Base-by-base conservation (phyloP, 371 early-diverging fungal species). In the Blakeslea trispora region DNA sequence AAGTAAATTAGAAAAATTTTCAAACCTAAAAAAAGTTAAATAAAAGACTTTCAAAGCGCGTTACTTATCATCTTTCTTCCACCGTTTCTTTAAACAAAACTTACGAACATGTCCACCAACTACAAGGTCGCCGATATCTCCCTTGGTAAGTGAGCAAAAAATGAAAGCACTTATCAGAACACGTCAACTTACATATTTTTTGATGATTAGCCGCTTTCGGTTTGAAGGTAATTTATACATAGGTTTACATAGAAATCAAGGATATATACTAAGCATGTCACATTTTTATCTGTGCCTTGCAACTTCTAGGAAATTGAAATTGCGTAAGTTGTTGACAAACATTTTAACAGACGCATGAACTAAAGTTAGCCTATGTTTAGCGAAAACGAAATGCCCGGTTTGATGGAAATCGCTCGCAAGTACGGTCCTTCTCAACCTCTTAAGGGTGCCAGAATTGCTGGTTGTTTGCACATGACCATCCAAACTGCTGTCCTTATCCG, bases 341-440 rank as follows among this genome's bases (percentile, higher is more conserved):
- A 28, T 3, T 9, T 22, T 7, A 35, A 21, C 7, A 23, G 17
- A 28, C 14, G 18, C 32, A 31, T 46, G 5, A 21, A 13, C 11
- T 48, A 35, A 40, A 13, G n/a, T 55, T 53, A 31, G 11, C 40
- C 94, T 65, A 85, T 89, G 64, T 81, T 91, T 65, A 95, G 95
- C 56, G 97, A 96, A 85, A 93, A 94, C 76, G 99, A 99, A 86
- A 99, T 99, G 99, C 98, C 98, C 61, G 98, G 98, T 67, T 91
- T 99, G 62, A 96, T 96, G 92, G 70, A 83, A 69, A 84, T 98
- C 60, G 90, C 95, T 72, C 75, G 84, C 56, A 95, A 94, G 86
- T 98, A 98, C 81, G 93, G 92, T 50, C 86, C 92, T 55, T 42
- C 78, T 60, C 87, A 98, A 81, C 92, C 97, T 60, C 88, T 99